These are phyloP conservation scores for Bondarzewia mesenterica DNA, from an alignment of 1,284 basidiomycete genomes.

Conservation along the genomic window DNA sequence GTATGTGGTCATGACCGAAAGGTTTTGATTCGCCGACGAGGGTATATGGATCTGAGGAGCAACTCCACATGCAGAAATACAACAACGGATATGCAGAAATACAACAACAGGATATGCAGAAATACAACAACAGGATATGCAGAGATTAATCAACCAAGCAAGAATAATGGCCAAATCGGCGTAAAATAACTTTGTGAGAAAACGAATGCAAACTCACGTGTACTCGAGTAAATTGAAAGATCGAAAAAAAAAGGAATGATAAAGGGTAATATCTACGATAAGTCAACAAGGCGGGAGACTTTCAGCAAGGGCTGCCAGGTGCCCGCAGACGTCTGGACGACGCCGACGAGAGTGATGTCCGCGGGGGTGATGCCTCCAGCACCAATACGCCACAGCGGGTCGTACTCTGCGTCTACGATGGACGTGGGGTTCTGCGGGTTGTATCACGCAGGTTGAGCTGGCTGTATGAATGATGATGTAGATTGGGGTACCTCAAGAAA, in stretches of 20 bases:
- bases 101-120: too few species aligned
- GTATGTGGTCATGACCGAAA: too few species aligned
- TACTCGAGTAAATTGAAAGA: too few species aligned
- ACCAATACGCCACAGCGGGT: constrained; percentile 10
- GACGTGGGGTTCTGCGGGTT: neutral
- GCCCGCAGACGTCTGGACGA: constrained; percentile 12
- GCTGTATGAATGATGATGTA: neutral
- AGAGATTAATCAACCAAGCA: too few species aligned
- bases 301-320: constrained; percentile 15
- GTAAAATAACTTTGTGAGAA: neutral
- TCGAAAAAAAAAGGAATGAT: neutral
- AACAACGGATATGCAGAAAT: too few species aligned
- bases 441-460: neutral
- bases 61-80: too few species aligned
- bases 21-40: too few species aligned
- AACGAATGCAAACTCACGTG: neutral
- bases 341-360: constrained; percentile 11
- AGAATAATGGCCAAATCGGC: too few species aligned
- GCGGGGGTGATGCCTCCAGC: constrained; percentile 6
- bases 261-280: too few species aligned
- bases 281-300: neutral
- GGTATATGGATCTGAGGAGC: too few species aligned
- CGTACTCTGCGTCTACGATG: neutral
- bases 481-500: constrained; percentile 7
- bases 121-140: too few species aligned